Evolutionary conservation across 768 basidiomycete species (phyloP).

Genomic region (Lentinula detonsa): DNA sequence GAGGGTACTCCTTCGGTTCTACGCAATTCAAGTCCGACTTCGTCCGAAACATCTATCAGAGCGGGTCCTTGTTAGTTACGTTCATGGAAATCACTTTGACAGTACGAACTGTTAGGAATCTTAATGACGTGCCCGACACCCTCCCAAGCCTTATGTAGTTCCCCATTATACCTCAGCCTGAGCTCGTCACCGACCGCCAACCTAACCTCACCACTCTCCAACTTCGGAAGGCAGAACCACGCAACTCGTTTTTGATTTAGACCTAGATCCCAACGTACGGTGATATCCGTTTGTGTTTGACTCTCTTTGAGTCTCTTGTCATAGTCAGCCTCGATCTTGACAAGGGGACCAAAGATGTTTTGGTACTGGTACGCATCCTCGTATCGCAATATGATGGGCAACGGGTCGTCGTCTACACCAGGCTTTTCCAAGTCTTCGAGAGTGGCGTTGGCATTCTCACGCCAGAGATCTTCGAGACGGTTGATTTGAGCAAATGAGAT

Average conservation of each 20-base stretch:
- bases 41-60: constrained; percentile 88
- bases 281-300: constrained; percentile 96
- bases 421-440: constrained; percentile 97
- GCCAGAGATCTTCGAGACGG: constrained; percentile 95
- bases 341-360: constrained; percentile 97
- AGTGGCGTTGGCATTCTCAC: constrained; percentile 91
- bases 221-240: constrained; percentile 93
- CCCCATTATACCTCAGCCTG: constrained; percentile 82
- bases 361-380: constrained; percentile 99
- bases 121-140: constrained; percentile 93
- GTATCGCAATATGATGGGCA: constrained; percentile 83
- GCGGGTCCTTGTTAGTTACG: not conserved
- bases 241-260: constrained; percentile 99
- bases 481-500: constrained; percentile 98
- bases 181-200: constrained; percentile 96
- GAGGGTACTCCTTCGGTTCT: constrained; percentile 89
- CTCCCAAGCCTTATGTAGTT: constrained; percentile 92
- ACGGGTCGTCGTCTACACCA: constrained; percentile 96
- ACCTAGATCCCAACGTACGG: constrained; percentile 95
- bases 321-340: constrained; percentile 99
- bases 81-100: not conserved
- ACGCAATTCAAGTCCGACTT: constrained; percentile 91
- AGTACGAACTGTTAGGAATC: constrained; percentile 88
- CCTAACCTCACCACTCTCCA: constrained; percentile 96
- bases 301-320: constrained; percentile 97